Percentiles rank a stretch among this genome's conserved stretches.
Evolutionary conservation across 2,329 filamentous ascomycete species (phyloP).

Genomic region (Trichoderma hamatum): DNA sequence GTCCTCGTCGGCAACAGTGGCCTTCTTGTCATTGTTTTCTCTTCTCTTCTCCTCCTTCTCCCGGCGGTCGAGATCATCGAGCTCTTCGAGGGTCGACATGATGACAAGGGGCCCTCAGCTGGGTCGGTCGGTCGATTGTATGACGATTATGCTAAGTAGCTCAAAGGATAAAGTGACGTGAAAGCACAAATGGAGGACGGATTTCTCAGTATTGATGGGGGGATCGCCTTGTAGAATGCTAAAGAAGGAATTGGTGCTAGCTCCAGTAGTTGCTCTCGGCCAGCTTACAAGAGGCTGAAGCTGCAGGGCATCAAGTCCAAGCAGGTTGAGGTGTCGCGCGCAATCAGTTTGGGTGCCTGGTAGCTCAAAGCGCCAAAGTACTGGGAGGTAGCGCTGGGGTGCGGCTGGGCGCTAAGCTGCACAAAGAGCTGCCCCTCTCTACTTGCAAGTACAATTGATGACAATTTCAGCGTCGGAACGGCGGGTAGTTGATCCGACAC

Average conservation of each 20-base stretch:
- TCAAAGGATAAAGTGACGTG: not conserved
- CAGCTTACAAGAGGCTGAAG: conserved; percentile 26
- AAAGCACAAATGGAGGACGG: not conserved
- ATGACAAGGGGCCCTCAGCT: conserved; percentile 32
- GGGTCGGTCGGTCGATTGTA: not conserved
- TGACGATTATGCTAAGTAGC: not conserved
- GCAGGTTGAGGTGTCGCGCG: conserved; percentile 28
- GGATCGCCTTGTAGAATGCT: conserved; percentile 16
- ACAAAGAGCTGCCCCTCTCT: not conserved
- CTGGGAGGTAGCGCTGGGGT: not conserved
- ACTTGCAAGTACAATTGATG: not conserved
- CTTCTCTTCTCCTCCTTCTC: conserved; percentile 69
- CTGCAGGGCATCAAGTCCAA: conserved; percentile 28
- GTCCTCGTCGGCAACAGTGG: conserved; percentile 52
- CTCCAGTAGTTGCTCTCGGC: conserved; percentile 20
- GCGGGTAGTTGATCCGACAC: conserved; percentile 27
- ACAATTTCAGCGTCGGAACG: conserved; percentile 18
- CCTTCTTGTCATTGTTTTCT: conserved; percentile 46
- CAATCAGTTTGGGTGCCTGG: conserved; percentile 29
- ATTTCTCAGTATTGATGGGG: not conserved
- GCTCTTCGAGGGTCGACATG: conserved; percentile 92
- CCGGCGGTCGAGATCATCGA: conserved; percentile 84
- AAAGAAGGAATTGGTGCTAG: conserved; percentile 11
- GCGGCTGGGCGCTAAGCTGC: rapidly evolving
- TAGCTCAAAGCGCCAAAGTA: conserved; percentile 6